Conservation (phyloP, 768 basidiomycete genomes). For the Lentinus tigrinus region DNA sequence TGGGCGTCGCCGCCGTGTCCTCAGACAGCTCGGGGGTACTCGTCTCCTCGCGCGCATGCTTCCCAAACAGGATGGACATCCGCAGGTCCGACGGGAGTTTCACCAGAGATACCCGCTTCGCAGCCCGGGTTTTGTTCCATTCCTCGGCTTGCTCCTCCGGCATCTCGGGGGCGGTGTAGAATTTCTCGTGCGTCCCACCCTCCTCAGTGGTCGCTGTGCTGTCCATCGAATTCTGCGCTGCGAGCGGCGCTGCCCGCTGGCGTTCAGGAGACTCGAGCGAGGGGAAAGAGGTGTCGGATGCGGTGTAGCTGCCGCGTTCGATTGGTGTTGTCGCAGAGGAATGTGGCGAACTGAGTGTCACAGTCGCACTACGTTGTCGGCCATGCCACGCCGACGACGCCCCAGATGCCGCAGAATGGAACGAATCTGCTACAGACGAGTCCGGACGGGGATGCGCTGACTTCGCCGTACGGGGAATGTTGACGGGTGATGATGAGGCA, state of each 20-base stretch:
- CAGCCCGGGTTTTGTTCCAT: slow-evolving; percentile 83
- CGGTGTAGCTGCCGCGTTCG: neutral
- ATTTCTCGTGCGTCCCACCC: slow-evolving; percentile 40
- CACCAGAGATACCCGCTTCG: slow-evolving; percentile 82
- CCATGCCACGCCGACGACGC: slow-evolving; percentile 2
- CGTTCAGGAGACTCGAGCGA: slow-evolving; percentile 13
- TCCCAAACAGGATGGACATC: slow-evolving; percentile 29
- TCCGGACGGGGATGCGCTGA: slow-evolving; percentile 35
- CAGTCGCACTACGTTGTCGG: slow-evolving; percentile 8
- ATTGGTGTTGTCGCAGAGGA: slow-evolving; percentile 15
- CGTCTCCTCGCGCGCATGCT: slow-evolving; percentile 22
- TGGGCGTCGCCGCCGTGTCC: slow-evolving; percentile 3
- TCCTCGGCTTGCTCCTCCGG: slow-evolving; percentile 77
- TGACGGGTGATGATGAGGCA: slow-evolving; percentile 15
- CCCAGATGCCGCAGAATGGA: slow-evolving; percentile 63
- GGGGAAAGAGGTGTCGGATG: slow-evolving; percentile 9
- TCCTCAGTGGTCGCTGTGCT: slow-evolving; percentile 17
- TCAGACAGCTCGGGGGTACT: slow-evolving; percentile 2
- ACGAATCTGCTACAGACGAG: slow-evolving; percentile 56
- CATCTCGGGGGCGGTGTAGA: slow-evolving; percentile 45
- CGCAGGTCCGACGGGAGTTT: slow-evolving; percentile 60
- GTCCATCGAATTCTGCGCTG: slow-evolving; percentile 21
- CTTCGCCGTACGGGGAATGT: slow-evolving; percentile 2
- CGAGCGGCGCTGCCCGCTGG: slow-evolving; percentile 13
- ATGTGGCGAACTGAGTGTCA: slow-evolving; percentile 7